Base-by-base conservation (phyloP, 2,329 filamentous ascomycete genomes). In the Gliomastix tumulicola region DNA sequence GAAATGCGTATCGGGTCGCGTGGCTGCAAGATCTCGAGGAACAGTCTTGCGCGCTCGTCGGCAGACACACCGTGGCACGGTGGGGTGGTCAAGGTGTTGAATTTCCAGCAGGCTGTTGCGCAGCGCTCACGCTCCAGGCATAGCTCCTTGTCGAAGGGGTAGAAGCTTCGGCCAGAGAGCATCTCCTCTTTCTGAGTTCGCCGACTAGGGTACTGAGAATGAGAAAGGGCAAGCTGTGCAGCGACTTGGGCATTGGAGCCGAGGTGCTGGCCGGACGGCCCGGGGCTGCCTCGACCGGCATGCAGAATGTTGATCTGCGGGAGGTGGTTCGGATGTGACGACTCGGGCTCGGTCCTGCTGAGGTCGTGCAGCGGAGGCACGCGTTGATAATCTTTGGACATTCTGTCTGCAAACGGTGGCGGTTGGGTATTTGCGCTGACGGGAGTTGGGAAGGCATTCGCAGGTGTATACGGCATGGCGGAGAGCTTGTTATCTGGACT, bases 151-250 rank as follows among this genome's bases (percentile, higher is more conserved):
- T 87, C 80, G 44, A 83, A 89, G 7, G 86, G 85, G 42, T 80
- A 81, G 59, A 88, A 97, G n/a, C 78, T 73, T 28, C 84, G 74
- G 11, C 86, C 86, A 21, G 71, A 71, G 13, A 94, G 66, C 90
- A 97, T 97, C 56, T 92, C 88, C 41, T 94, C 84, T 59, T 92
- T 92, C 54, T 95, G 87, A 2, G 80, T 83, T 41, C 71, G 63
- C 49, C 57, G 50, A 16, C 17, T 13, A 3, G 64, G 60, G 40
- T 69, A 72, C 41, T 72, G 69, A 7, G 71, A 60, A 48, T 78
- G 74, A 18, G 71, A 74, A 33, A 80, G 55, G 3, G 76, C 70
- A 25, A 77, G 59, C 49, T 77, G 73, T n/a, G 76, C 74, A n/a
- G 71, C 69, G 32, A 69, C 66, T 51, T 76, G 73, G 21, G 63